Evolutionary conservation across 345 rosid genomes (phyloP).

Genomic region (Citrus unshiu): DNA sequence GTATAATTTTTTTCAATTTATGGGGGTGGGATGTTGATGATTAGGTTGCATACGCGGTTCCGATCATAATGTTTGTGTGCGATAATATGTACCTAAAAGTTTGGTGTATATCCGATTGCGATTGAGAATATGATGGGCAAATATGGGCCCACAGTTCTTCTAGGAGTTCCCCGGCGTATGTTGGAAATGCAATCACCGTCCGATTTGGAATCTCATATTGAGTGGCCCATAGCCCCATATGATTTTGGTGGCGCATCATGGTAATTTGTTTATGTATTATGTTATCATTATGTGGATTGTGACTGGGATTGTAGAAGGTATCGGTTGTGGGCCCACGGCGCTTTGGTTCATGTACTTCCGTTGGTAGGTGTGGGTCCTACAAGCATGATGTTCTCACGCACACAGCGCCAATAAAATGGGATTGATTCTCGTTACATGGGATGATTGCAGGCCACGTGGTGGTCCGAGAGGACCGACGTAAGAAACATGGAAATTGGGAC

Average conservation of each 20-base stretch:
- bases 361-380: background rate
- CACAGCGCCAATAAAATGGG: background rate
- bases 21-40: background rate
- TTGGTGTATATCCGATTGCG: background rate
- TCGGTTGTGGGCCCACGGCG: background rate
- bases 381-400: background rate
- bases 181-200: background rate
- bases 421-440: background rate
- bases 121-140: background rate
- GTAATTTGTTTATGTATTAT: too few species aligned
- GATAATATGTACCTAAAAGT: background rate
- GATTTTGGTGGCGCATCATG: background rate
- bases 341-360: background rate
- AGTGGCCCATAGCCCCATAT: background rate
- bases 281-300: background rate
- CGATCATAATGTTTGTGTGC: background rate
- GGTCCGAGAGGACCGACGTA: constrained; percentile 5
- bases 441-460: background rate
- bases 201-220: background rate
- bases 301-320: background rate
- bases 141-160: background rate
- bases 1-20: too few species aligned
- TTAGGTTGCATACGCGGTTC: background rate
- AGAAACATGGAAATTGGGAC: background rate
- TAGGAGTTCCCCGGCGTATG: background rate